phyloP scores from a whole-genome alignment of 495 filamentous ascomycete genomes.

The Penicillium dipodomyicola region DNA sequence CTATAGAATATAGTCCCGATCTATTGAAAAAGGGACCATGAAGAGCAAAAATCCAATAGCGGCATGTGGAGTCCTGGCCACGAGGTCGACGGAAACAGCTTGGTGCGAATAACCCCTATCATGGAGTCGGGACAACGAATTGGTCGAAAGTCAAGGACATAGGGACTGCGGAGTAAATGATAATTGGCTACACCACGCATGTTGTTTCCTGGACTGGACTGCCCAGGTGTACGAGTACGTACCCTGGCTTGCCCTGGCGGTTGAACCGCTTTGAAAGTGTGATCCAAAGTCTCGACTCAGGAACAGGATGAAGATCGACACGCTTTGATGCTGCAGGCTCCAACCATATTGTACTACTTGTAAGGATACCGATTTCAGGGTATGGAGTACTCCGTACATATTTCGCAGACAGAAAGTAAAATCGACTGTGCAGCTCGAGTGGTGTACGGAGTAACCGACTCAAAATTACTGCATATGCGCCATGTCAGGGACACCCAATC shows the following conservation, averaged over 20 bases:
- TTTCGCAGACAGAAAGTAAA: neutral
- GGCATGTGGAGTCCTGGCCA: constrained; percentile 27
- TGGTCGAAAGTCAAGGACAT: neutral
- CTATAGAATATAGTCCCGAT: constrained; percentile 6
- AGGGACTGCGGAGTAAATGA: constrained; percentile 1
- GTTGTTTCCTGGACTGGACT: neutral
- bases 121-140: constrained; percentile 13
- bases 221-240: neutral
- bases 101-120: constrained; percentile 20
- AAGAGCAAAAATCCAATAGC: constrained; percentile 19
- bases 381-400: too few species aligned
- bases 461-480: constrained; percentile 10
- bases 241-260: constrained; percentile 2
- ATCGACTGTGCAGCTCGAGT: neutral
- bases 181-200: neutral
- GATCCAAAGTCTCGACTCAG: constrained; percentile 15
- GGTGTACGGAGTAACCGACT: neutral
- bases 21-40: constrained; percentile 17
- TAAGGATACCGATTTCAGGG: neutral
- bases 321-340: constrained; percentile 4
- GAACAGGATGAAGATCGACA: constrained; percentile 15
- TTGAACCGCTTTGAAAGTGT: constrained; percentile 12
- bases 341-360: neutral
- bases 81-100: constrained; percentile 16
- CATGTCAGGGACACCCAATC: constrained; percentile 20